phyloP scores from a whole-genome alignment of 495 filamentous ascomycete genomes.

The Penicillium odoratum region DNA sequence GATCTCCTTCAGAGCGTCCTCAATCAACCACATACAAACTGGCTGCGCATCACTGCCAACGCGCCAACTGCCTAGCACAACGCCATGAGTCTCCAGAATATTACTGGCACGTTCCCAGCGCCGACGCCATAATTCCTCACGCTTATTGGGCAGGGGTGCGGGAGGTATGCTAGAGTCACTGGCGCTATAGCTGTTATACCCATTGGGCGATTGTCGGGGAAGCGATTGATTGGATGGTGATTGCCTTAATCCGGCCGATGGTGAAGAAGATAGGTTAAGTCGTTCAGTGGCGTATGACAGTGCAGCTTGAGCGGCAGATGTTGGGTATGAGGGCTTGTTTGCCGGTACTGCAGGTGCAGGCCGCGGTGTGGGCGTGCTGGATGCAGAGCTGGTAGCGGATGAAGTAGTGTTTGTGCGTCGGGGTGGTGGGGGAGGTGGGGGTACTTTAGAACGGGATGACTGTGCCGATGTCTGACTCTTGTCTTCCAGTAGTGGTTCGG shows the following conservation, averaged over 20 bases:
- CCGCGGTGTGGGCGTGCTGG: slow-evolving; percentile 14
- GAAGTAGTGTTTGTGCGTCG: slow-evolving; percentile 36
- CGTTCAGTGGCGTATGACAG: slow-evolving; percentile 38
- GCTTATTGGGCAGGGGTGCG: slow-evolving; percentile 59
- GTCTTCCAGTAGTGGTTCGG: slow-evolving; percentile 13
- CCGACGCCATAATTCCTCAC: slow-evolving; percentile 79
- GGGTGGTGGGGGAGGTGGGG: slow-evolving; percentile 38
- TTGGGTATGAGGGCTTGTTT: slow-evolving; percentile 33
- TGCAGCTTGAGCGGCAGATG: slow-evolving; percentile 32
- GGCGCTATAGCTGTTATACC: slow-evolving; percentile 15
- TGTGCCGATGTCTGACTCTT: slow-evolving; percentile 4
- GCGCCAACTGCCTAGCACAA: slow-evolving; percentile 81
- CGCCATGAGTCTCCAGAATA: slow-evolving; percentile 64
- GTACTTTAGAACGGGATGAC: slow-evolving; percentile 21
- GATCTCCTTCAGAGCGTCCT: slow-evolving; percentile 40
- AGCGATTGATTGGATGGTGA: slow-evolving; percentile 33
- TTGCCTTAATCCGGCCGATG: slow-evolving; percentile 21
- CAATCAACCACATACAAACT: slow-evolving; percentile 53
- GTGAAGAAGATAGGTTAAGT: slow-evolving; percentile 25
- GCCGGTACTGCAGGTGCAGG: slow-evolving; percentile 11
- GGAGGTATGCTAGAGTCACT: slow-evolving; percentile 25
- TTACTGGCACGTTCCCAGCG: slow-evolving; percentile 75
- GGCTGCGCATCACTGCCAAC: slow-evolving; percentile 75
- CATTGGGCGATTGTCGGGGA: slow-evolving; percentile 12
- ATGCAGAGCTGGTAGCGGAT: slow-evolving; percentile 16